A percentile compares a stretch with the other conserved stretches of the same genome.
These are phyloP conservation scores for Brassica balearica DNA, from an alignment of 441 rosid genomes.

Conservation along the genomic window DNA sequence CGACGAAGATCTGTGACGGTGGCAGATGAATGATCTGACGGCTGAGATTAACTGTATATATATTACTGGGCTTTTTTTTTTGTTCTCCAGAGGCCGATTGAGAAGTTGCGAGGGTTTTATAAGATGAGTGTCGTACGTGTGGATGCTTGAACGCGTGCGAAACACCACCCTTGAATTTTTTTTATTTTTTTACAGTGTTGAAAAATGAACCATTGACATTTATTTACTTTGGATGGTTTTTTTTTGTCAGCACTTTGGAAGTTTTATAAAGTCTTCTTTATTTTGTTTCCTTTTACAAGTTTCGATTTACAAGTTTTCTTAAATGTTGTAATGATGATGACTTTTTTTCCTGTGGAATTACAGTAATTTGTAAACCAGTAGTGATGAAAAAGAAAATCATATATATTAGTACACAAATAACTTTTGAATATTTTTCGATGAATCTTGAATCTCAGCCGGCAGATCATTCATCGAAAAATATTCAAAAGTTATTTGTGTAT, in stretches of 20 bases:
- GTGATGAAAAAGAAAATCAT: not conserved
- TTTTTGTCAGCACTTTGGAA: not conserved
- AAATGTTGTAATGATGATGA: not conserved
- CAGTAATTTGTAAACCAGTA: not conserved
- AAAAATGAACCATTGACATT: slow-evolving; percentile 11
- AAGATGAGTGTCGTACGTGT: slow-evolving; percentile 29
- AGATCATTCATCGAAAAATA: too few relatives aligned
- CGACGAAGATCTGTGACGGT: slow-evolving; percentile 33
- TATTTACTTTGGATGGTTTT: not conserved
- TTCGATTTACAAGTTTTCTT: not conserved
- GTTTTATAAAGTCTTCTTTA: not conserved
- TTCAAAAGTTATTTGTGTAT: not conserved
- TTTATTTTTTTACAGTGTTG: not conserved
- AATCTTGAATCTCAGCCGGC: too few relatives aligned
- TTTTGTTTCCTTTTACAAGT: not conserved
- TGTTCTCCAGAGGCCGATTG: not conserved
- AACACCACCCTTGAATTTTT: not conserved
- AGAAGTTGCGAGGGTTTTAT: not conserved
- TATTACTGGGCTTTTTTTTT: slow-evolving; percentile 37
- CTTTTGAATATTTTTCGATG: too few relatives aligned
- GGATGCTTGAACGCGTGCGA: slow-evolving; percentile 12
- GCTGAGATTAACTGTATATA: slow-evolving; percentile 27
- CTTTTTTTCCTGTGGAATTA: not conserved
- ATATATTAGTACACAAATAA: too few relatives aligned
- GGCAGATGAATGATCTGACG: slow-evolving; percentile 27